Evolutionary conservation across 441 rosid species (phyloP).

Genomic region (Euphorbia celastroides): DNA sequence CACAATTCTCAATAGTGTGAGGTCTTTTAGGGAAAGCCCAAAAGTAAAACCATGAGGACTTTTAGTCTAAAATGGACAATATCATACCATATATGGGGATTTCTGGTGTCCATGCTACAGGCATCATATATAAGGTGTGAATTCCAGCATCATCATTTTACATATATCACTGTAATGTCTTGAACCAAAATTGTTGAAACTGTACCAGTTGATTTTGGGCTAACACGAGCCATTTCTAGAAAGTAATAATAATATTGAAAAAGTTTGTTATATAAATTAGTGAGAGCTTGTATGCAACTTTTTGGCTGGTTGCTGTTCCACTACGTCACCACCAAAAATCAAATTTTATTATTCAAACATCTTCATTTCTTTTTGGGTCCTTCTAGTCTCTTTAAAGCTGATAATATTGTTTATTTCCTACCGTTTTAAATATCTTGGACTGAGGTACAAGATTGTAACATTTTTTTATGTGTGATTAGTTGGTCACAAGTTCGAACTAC

Average conservation of each 20-base stretch:
- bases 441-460: too few species aligned
- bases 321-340: slow-evolving; percentile 30
- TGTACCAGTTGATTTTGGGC: slow-evolving; percentile 30
- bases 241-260: too few species aligned
- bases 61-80: too few species aligned
- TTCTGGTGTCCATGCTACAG: neutral
- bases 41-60: too few species aligned
- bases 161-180: slow-evolving; percentile 26
- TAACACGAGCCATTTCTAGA: slow-evolving; percentile 16
- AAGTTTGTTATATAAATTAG: neutral
- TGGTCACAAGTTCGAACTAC: too few species aligned
- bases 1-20: too few species aligned
- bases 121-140: slow-evolving; percentile 6
- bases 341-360: neutral
- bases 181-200: slow-evolving; percentile 39
- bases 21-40: too few species aligned
- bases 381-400: slow-evolving; percentile 8
- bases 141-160: slow-evolving; percentile 38
- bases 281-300: slow-evolving; percentile 13
- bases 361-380: slow-evolving; percentile 7
- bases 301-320: slow-evolving; percentile 41
- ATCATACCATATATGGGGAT: too few species aligned
- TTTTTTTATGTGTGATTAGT: too few species aligned
- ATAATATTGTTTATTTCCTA: neutral
- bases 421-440: too few species aligned